Evolutionary conservation across 306 rosid species (phyloP).

Genomic region (Elaeagnus macrophylla): DNA sequence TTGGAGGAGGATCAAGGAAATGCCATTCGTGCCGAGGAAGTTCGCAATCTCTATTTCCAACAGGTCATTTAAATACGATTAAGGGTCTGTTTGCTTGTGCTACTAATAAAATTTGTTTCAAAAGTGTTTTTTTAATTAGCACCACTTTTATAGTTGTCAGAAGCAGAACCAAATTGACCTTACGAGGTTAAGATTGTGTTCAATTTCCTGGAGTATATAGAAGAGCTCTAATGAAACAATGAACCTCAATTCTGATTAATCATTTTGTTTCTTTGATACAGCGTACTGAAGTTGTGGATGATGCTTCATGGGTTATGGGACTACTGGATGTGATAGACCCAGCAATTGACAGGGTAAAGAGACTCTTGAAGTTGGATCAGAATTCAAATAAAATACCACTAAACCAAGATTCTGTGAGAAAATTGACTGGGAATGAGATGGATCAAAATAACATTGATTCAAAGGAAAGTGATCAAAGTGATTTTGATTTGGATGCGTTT

Average conservation of each 20-base stretch:
- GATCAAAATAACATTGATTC: conserved; percentile 22
- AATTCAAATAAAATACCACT: conserved; percentile 26
- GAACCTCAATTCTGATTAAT: no score
- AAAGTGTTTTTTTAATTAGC: no score
- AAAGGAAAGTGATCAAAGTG: conserved; percentile 17
- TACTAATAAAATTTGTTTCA: neutral
- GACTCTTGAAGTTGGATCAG: conserved; percentile 53
- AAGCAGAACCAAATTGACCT: no score
- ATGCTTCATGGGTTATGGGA: conserved; percentile 95
- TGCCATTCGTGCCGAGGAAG: conserved; percentile 79
- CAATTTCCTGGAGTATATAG: no score
- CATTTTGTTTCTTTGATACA: conserved; percentile 34
- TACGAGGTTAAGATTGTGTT: no score
- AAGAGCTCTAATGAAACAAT: no score
- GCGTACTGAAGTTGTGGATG: conserved; percentile 94
- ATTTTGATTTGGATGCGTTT: conserved; percentile 68
- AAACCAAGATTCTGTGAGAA: conserved; percentile 17
- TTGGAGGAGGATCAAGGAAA: conserved; percentile 93
- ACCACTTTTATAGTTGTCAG: no score
- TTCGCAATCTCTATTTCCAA: conserved; percentile 83
- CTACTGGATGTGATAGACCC: conserved; percentile 84
- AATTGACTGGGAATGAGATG: conserved; percentile 23
- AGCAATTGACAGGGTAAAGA: conserved; percentile 72
- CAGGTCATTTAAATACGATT: conserved; percentile 47
- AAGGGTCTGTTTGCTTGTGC: neutral